Percentiles rank a stretch among this genome's conserved stretches.
These are phyloP conservation scores for Tieghemostelium lacteum DNA, from an alignment of 78 protist genomes.

Conservation along the genomic window DNA sequence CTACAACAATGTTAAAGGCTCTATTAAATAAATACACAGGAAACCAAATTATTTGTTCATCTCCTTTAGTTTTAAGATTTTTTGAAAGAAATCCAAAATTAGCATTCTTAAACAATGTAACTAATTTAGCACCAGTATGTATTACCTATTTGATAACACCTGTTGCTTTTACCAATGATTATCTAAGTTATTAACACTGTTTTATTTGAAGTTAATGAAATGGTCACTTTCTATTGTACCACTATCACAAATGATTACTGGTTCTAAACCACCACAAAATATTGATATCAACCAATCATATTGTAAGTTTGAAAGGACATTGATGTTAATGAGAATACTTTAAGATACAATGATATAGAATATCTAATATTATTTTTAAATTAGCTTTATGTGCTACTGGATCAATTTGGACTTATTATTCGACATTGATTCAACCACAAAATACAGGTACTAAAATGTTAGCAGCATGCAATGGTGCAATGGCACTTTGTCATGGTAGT, in stretches of 20 bases:
- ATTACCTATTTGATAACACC: background rate
- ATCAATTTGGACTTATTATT: conserved; percentile 77
- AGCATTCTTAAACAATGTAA: conserved; percentile 55
- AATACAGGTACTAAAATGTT: conserved; percentile 81
- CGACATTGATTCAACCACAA: conserved; percentile 81
- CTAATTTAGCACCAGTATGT: conserved; percentile 71
- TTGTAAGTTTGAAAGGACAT: background rate
- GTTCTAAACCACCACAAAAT: conserved; percentile 55
- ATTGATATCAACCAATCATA: conserved; percentile 47
- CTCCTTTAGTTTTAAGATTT: background rate
- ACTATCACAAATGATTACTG: conserved; percentile 55
- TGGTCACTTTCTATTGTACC: conserved; percentile 75
- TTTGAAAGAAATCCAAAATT: conserved; percentile 25
- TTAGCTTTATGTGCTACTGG: conserved; percentile 60
- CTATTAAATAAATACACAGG: conserved; percentile 34
- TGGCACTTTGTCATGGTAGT: conserved; percentile 66
- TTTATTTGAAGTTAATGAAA: conserved; percentile 46
- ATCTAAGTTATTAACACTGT: background rate
- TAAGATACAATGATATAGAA: no score
- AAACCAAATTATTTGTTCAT: conserved; percentile 23
- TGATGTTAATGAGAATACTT: no score
- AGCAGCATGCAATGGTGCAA: conserved; percentile 62
- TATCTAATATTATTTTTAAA: no score
- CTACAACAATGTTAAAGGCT: background rate
- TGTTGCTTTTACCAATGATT: background rate